Conservation (phyloP, 495 filamentous ascomycete genomes). For the Lasiosphaeria miniovina region DNA sequence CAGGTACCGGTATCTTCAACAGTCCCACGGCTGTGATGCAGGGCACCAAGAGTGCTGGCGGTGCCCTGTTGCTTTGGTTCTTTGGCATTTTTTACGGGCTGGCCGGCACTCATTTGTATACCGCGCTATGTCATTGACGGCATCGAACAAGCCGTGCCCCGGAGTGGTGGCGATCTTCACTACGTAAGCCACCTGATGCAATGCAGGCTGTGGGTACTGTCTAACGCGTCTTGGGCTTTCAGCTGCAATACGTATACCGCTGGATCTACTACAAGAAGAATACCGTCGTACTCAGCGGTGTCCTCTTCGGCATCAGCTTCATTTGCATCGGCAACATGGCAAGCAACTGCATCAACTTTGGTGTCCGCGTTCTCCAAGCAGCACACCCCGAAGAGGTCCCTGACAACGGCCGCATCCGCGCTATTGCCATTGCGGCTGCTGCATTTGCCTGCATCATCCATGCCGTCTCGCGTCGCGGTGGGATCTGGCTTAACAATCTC, state of each 20-base stretch:
- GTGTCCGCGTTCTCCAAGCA: slow-evolving; percentile 33
- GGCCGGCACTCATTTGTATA: slow-evolving; percentile 37
- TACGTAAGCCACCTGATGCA: slow-evolving; percentile 38
- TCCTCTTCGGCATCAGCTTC: slow-evolving; percentile 46
- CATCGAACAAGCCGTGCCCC: slow-evolving; percentile 33
- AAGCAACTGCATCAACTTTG: slow-evolving; percentile 47
- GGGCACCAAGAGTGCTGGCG: slow-evolving; percentile 37
- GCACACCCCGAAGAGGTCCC: slow-evolving; percentile 16
- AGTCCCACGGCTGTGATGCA: slow-evolving; percentile 32
- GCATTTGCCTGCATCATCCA: slow-evolving; percentile 44
- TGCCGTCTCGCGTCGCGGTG: slow-evolving; percentile 43
- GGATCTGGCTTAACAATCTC: slow-evolving; percentile 49
- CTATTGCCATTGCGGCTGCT: slow-evolving; percentile 39
- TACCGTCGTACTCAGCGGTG: slow-evolving; percentile 35
- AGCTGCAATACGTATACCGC: slow-evolving; percentile 46
- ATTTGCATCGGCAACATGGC: slow-evolving; percentile 51
- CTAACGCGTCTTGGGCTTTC: not conserved
- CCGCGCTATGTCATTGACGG: slow-evolving; percentile 35
- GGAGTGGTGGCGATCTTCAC: slow-evolving; percentile 52
- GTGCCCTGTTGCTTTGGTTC: slow-evolving; percentile 39
- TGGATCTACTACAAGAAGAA: slow-evolving; percentile 12
- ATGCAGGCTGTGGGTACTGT: not conserved
- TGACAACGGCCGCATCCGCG: slow-evolving; percentile 30
- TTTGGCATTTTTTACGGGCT: slow-evolving; percentile 34
- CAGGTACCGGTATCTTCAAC: slow-evolving; percentile 37